These are phyloP conservation scores for Mitragyna speciosa DNA, from an alignment of 257 asterid genomes.

Conservation along the genomic window DNA sequence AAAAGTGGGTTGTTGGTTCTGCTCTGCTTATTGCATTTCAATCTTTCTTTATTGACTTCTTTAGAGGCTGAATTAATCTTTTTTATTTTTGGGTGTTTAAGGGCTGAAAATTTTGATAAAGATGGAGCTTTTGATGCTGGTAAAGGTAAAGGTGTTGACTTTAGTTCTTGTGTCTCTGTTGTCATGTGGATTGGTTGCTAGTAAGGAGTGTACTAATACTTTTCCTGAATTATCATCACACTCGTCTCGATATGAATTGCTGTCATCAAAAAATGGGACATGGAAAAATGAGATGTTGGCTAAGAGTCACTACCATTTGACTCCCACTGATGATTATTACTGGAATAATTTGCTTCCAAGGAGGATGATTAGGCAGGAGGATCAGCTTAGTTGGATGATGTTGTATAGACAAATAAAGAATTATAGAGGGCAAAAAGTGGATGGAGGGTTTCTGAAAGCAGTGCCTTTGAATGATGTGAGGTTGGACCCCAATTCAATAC, in stretches of 20 bases:
- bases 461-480: conserved; percentile 69
- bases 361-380: conserved; percentile 66
- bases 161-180: conserved; percentile 22
- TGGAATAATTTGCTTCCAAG: conserved; percentile 73
- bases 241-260: conserved; percentile 51
- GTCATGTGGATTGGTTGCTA: conserved; percentile 23
- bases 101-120: neutral
- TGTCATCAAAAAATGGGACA: conserved; percentile 58
- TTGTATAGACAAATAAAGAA: conserved; percentile 58
- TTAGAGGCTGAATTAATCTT: neutral
- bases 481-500: conserved; percentile 58
- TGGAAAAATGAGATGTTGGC: conserved; percentile 59
- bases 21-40: neutral
- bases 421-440: conserved; percentile 25
- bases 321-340: conserved; percentile 80
- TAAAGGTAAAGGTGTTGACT: conserved; percentile 11
- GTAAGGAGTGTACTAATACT: conserved; percentile 69
- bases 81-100: too few relatives aligned
- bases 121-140: conserved; percentile 33
- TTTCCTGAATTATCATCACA: conserved; percentile 56
- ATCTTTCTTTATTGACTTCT: too few relatives aligned
- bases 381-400: conserved; percentile 51
- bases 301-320: conserved; percentile 54
- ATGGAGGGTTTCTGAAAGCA: conserved; percentile 43
- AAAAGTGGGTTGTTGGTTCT: conserved; percentile 19